Conservation (phyloP, 1,284 basidiomycete genomes). For the Pholiota adiposa region DNA sequence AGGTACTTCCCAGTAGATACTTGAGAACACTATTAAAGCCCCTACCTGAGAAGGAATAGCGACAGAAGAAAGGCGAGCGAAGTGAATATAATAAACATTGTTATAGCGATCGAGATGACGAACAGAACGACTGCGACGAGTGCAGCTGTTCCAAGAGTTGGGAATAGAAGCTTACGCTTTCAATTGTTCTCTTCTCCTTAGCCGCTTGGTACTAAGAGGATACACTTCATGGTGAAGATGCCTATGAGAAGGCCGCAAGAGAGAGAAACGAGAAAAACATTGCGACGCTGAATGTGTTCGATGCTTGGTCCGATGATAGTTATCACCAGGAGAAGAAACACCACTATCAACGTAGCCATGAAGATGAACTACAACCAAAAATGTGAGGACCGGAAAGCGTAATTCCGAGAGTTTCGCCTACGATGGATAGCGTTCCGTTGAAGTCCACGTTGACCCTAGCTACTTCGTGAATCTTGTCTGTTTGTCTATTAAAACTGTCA, state of each 20-base stretch:
- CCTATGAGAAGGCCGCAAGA: constrained; percentile 32
- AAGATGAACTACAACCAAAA: constrained; percentile 28
- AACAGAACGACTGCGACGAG: constrained; percentile 30
- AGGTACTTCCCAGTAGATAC: constrained; percentile 33
- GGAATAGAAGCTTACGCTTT: constrained; percentile 27
- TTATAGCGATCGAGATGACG: constrained; percentile 27
- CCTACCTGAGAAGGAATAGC: constrained; percentile 23
- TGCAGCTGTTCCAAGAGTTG: constrained; percentile 35
- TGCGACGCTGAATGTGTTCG: constrained; percentile 28
- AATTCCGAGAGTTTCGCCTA: constrained; percentile 23
- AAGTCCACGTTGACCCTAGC: background rate
- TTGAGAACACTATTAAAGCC: constrained; percentile 27
- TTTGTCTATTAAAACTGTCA: background rate
- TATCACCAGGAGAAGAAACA: constrained; percentile 28
- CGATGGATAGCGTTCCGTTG: constrained; percentile 20
- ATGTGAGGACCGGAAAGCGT: background rate
- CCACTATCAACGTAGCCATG: constrained; percentile 29
- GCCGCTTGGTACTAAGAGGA: constrained; percentile 25
- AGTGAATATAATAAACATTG: constrained; percentile 33
- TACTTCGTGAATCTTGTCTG: background rate
- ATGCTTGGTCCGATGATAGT: constrained; percentile 21
- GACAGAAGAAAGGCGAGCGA: constrained; percentile 30
- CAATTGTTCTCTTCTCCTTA: constrained; percentile 18
- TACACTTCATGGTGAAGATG: constrained; percentile 32
- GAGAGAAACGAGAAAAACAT: constrained; percentile 35